Percentiles rank a stretch among this genome's conserved stretches.
Evolutionary conservation across 2,329 filamentous ascomycete genomes (phyloP).

Genomic region (Calonectria crousiana): DNA sequence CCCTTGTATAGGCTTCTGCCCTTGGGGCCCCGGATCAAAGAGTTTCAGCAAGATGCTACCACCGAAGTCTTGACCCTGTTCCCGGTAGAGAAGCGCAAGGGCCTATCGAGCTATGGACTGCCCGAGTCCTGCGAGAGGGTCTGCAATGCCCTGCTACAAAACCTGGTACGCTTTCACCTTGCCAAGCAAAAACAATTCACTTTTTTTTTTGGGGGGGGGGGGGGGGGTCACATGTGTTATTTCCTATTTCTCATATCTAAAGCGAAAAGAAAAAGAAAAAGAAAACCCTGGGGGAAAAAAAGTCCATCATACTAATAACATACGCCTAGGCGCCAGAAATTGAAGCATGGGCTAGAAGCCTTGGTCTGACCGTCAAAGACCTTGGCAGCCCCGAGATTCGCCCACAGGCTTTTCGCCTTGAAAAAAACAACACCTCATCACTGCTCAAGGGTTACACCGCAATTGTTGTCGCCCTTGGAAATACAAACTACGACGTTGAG

Average conservation of each 20-base stretch:
- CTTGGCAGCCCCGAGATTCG: constrained; percentile 39
- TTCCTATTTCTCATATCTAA: constrained; percentile 7
- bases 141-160: constrained; percentile 37
- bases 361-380: constrained; percentile 41
- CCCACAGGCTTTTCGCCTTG: constrained; percentile 43
- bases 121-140: constrained; percentile 40
- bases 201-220: background rate
- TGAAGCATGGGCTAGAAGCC: constrained; percentile 37
- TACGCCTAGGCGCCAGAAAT: constrained; percentile 35
- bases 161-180: constrained; percentile 34
- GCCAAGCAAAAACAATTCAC: background rate
- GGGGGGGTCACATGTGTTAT: background rate
- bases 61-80: constrained; percentile 43
- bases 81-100: constrained; percentile 40
- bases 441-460: constrained; percentile 42
- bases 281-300: background rate
- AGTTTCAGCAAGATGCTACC: constrained; percentile 41
- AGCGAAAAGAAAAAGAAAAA: background rate
- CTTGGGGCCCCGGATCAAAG: constrained; percentile 37
- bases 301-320: background rate
- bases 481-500: constrained; percentile 41
- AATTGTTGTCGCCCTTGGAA: constrained; percentile 41
- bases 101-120: constrained; percentile 40
- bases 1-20: constrained; percentile 42
- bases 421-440: constrained; percentile 43